Evolutionary conservation across 164 flowering plant species (phyloP), one percentile per base, ranked within the genome.

Genomic region (Vitis rupestris): DNA sequence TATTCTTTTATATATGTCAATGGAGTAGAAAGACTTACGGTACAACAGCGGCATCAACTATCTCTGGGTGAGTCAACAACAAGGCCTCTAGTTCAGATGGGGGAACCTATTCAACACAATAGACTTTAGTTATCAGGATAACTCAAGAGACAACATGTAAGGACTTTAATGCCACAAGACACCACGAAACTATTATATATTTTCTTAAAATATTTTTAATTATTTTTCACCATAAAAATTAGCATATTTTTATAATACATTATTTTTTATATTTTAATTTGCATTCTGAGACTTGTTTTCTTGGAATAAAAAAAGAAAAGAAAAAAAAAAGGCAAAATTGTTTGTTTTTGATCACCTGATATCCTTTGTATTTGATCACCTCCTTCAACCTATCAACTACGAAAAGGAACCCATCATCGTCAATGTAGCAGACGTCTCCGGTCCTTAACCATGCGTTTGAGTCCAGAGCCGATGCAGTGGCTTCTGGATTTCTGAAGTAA

Each of bases 321-420:
- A 17, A 4, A 9, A 55, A n/a, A 49, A 27, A 49, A 65, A 31
- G n/a, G 0, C 14, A 29, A 13, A 13, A 64, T 49, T 17, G 27
- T 23, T 23, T 1, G 27, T 23, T 0, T 23, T 27, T 3, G 48
- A 31, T 74, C 29, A 93, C 98, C 94, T 94, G 99, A 74, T 94
- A 94, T 1, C 97, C 97, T 72, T 92, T 94, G 85, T 94, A 94
- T 66, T 94, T 94, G 74, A 94, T 94, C 63, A 94, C 83, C 82
- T 92, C 98, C 80, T 94, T 94, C 76, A 94, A 70, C 74, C 99
- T 82, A 79, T 92, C 99, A 8, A 92, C 98, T 63, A 92, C 91
- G 65, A 92, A 92, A 29, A 94, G 75, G 72, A 73, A 87, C 3
- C 99, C 98, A 67, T 88, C 96, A 8, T 88, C 90, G 49, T 94